A percentile compares a stretch with the other conserved stretches of the same genome.
These are phyloP conservation scores for Leptographium wingfieldii DNA, from an alignment of 2,329 filamentous ascomycete genomes.

Conservation along the genomic window DNA sequence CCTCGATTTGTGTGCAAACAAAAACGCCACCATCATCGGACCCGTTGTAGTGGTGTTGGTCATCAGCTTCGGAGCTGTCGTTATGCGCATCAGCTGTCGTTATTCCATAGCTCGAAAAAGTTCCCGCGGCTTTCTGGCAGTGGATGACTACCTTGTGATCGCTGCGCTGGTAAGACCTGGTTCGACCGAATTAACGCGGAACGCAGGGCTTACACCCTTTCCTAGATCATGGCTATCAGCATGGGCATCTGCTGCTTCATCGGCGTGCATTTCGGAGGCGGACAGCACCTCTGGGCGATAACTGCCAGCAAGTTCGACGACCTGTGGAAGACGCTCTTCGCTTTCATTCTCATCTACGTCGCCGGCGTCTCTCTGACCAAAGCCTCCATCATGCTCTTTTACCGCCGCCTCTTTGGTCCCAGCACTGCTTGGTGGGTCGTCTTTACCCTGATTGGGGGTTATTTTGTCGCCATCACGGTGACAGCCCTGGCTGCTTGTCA, in stretches of 20 bases:
- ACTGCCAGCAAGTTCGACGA: not conserved
- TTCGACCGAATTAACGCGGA: not conserved
- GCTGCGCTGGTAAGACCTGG: not conserved
- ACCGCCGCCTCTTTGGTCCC: not conserved
- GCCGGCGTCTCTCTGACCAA: not conserved
- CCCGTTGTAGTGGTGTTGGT: not conserved
- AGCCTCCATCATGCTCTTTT: not conserved
- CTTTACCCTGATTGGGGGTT: not conserved
- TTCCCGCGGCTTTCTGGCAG: not conserved
- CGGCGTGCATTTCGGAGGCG: not conserved
- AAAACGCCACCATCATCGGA: not conserved
- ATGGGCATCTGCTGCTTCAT: not conserved
- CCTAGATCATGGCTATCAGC: not conserved
- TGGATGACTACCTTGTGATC: not conserved
- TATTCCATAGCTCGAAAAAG: not conserved
- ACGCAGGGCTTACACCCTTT: not conserved
- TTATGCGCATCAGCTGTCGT: not conserved
- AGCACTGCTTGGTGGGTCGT: not conserved
- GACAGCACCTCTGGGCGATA: not conserved
- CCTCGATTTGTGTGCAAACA: not conserved
- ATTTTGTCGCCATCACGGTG: not conserved
- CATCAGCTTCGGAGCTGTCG: not conserved
- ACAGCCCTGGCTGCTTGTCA: not conserved
- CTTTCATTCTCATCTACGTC: constrained; percentile 1
- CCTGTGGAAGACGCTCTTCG: not conserved